Evolutionary conservation across 2,329 filamentous ascomycete species (phyloP).

Genomic region (Periglandula ipomoeae): DNA sequence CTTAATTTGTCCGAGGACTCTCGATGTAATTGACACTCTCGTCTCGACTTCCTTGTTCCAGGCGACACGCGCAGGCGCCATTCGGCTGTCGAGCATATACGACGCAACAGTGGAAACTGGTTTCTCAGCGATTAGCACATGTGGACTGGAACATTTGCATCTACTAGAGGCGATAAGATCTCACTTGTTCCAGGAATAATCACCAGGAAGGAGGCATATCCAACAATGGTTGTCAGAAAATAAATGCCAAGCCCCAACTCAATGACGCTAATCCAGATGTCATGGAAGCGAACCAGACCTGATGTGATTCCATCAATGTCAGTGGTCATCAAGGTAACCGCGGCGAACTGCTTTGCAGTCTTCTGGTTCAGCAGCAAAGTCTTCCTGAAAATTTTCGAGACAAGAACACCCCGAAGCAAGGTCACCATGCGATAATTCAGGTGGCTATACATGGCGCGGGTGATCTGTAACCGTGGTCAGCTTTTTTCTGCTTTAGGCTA

Average conservation of each 20-base stretch:
- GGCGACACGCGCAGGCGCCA: not conserved
- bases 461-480: constrained; percentile 15
- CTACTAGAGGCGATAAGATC: too few relatives aligned
- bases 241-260: constrained; percentile 36
- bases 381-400: constrained; percentile 24
- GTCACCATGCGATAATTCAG: not conserved
- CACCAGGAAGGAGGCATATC: constrained; percentile 33
- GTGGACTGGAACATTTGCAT: too few relatives aligned
- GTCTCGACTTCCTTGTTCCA: constrained; percentile 1
- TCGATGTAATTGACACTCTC: not conserved
- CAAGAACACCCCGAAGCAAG: constrained; percentile 21
- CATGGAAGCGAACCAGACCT: constrained; percentile 27
- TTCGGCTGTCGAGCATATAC: too few relatives aligned
- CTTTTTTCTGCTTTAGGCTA: not conserved
- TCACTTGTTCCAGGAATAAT: not conserved
- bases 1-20: not conserved
- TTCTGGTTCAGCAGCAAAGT: constrained; percentile 22
- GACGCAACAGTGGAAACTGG: not conserved
- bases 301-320: constrained; percentile 34
- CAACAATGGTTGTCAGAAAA: constrained; percentile 36
- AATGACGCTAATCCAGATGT: constrained; percentile 30
- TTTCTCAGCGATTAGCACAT: too few relatives aligned
- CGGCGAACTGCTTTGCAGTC: constrained; percentile 27
- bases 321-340: constrained; percentile 38
- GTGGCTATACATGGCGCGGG: constrained; percentile 14